Evolutionary conservation across 169 alveolate species (phyloP).

Genomic region (Babesia bovis): DNA sequence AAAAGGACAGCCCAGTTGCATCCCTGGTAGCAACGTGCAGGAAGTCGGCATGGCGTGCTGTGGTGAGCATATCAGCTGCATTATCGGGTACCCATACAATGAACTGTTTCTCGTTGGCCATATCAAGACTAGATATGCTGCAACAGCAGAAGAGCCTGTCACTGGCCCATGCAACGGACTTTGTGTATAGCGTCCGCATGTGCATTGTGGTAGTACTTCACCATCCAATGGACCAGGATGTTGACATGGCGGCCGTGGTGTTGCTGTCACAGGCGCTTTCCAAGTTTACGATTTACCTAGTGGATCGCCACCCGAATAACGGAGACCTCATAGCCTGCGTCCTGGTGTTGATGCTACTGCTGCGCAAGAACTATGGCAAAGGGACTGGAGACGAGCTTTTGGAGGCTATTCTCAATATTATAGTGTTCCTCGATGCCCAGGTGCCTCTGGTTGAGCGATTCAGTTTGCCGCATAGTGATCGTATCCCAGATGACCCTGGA

Average conservation of each 20-base stretch:
- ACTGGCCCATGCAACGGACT: background rate
- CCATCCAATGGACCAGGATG: background rate
- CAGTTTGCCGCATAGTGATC: constrained; percentile 1
- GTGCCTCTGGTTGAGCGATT: constrained; percentile 9
- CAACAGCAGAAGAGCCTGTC: background rate
- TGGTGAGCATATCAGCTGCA: background rate
- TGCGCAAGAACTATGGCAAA: constrained; percentile 3
- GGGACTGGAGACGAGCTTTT: constrained; percentile 36
- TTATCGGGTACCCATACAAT: background rate
- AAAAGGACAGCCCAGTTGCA: background rate
- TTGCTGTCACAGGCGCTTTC: constrained; percentile 4
- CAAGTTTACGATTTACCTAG: constrained; percentile 14
- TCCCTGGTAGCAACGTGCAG: background rate
- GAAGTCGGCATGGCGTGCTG: constrained; percentile 18
- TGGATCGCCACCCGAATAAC: constrained; percentile 1
- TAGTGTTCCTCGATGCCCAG: constrained; percentile 1
- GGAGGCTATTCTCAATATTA: constrained; percentile 21
- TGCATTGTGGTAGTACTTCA: constrained; percentile 2
- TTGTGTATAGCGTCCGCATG: constrained; percentile 8
- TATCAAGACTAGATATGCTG: constrained; percentile 10
- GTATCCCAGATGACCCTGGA: background rate
- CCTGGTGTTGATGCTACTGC: constrained; percentile 10
- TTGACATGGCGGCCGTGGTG: background rate
- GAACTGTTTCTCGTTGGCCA: constrained; percentile 5
- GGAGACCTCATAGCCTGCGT: background rate